Conservation (phyloP, 495 filamentous ascomycete species). For the Neurospora discreta region DNA sequence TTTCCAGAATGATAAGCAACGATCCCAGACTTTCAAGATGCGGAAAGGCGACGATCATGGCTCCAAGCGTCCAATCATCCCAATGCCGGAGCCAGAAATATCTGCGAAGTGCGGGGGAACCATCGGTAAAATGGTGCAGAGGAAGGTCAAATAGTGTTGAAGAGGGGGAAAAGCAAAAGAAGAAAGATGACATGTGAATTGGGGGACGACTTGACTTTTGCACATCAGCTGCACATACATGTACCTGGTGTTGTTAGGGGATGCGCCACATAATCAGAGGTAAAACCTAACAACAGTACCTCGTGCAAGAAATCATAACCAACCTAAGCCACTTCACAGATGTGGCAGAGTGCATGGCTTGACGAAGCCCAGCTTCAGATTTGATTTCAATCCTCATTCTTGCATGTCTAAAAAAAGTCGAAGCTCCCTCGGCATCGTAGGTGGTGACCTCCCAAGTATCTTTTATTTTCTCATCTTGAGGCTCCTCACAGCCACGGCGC, state of each 20-base stretch:
- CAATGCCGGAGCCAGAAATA: not conserved
- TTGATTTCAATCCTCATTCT: not conserved
- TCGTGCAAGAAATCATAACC: fast-evolving
- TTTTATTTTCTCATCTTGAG: too few species aligned
- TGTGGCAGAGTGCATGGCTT: not conserved
- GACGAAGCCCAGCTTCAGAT: not conserved
- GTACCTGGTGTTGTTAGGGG: not conserved
- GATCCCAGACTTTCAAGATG: not conserved
- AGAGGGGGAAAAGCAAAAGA: not conserved
- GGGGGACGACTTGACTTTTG: not conserved
- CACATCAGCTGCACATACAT: too few species aligned
- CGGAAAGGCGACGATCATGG: not conserved
- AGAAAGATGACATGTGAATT: not conserved
- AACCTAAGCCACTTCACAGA: not conserved
- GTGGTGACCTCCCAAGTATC: fast-evolving
- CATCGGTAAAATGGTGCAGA: too few species aligned
- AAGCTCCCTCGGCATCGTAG: too few species aligned
- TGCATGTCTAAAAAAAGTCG: too few species aligned
- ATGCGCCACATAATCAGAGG: fast-evolving
- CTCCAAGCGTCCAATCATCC: not conserved
- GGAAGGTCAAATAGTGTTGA: not conserved
- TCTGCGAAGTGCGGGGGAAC: not conserved
- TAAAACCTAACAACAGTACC: not conserved
- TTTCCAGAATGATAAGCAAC: too few species aligned
- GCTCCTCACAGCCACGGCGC: too few species aligned